Percentiles rank a stretch among this genome's conserved stretches.
Evolutionary conservation across 306 rosid species (phyloP).

Genomic region (Cyamopsis tetragonoloba): DNA sequence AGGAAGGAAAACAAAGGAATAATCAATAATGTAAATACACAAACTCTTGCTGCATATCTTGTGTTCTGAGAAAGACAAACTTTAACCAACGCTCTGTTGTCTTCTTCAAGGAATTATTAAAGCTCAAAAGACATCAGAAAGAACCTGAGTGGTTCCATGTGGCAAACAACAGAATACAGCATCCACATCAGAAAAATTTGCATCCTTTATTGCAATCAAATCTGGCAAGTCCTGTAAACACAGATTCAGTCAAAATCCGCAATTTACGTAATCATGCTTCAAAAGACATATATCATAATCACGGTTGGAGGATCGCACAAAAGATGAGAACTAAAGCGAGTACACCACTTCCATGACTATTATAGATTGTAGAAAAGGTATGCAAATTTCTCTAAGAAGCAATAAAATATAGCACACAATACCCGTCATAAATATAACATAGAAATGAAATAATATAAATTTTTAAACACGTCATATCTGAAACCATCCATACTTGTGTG

Average conservation of each 20-base stretch:
- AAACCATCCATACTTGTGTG: slow-evolving; percentile 54
- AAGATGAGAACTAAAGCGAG: slow-evolving; percentile 15
- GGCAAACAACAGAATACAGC: slow-evolving; percentile 97
- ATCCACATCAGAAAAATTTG: slow-evolving; percentile 71
- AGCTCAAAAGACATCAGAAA: not conserved
- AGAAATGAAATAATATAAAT: not conserved
- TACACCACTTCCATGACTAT: slow-evolving; percentile 13
- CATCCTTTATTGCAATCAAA: slow-evolving; percentile 85
- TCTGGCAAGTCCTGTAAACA: slow-evolving; percentile 68
- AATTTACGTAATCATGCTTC: not conserved
- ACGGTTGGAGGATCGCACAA: not conserved
- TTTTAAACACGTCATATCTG: not conserved
- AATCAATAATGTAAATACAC: not conserved
- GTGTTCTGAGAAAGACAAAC: slow-evolving; percentile 6
- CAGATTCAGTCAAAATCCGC: slow-evolving; percentile 8
- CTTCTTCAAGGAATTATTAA: not conserved
- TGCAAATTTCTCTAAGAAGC: not conserved
- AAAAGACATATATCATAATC: not conserved
- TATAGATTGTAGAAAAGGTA: not conserved
- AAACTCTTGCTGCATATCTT: not conserved
- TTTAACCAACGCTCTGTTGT: not conserved
- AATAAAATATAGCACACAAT: not conserved
- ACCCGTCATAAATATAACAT: not conserved
- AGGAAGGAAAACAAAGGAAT: slow-evolving; percentile 21
- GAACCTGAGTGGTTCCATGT: slow-evolving; percentile 93